Conservation (phyloP, 345 rosid genomes). For the Durio zibethinus region DNA sequence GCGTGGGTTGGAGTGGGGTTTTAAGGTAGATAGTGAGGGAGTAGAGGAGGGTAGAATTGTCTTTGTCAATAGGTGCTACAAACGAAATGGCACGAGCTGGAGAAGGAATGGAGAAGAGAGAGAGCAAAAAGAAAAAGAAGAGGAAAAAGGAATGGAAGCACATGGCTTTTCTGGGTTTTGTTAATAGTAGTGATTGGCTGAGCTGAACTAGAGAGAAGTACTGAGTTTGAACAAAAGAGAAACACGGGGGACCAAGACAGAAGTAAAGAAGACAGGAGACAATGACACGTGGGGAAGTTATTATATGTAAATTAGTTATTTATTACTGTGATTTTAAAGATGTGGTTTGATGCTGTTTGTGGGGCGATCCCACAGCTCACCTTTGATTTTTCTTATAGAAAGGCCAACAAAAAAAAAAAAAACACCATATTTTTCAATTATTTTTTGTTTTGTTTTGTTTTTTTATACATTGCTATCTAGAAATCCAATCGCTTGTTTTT, state of each 20-base stretch:
- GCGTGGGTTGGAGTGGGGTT: constrained; percentile 31
- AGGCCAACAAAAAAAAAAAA: too few relatives aligned
- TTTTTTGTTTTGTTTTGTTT: too few relatives aligned
- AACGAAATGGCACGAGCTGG: constrained; percentile 5
- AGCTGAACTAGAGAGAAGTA: not conserved
- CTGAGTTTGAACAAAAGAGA: not conserved
- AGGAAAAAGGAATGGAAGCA: not conserved
- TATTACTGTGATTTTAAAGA: not conserved
- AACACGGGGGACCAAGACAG: not conserved
- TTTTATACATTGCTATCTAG: too few relatives aligned
- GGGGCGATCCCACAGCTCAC: not conserved
- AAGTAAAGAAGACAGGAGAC: not conserved
- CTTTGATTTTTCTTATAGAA: too few relatives aligned
- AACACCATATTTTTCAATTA: too few relatives aligned
- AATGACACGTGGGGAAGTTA: not conserved
- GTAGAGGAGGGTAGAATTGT: constrained; percentile 28
- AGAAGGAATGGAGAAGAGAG: not conserved
- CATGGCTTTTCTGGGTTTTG: not conserved
- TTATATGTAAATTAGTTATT: not conserved
- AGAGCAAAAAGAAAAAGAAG: not conserved
- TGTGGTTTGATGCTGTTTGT: not conserved
- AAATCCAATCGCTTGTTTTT: too few relatives aligned
- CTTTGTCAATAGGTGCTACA: constrained; percentile 26
- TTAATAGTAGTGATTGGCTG: not conserved
- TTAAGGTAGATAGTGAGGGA: constrained; percentile 23